A percentile compares a stretch with the other conserved stretches of the same genome.
Evolutionary conservation across 1,284 basidiomycete genomes (phyloP).

Genomic region (Golubevia sp.): DNA sequence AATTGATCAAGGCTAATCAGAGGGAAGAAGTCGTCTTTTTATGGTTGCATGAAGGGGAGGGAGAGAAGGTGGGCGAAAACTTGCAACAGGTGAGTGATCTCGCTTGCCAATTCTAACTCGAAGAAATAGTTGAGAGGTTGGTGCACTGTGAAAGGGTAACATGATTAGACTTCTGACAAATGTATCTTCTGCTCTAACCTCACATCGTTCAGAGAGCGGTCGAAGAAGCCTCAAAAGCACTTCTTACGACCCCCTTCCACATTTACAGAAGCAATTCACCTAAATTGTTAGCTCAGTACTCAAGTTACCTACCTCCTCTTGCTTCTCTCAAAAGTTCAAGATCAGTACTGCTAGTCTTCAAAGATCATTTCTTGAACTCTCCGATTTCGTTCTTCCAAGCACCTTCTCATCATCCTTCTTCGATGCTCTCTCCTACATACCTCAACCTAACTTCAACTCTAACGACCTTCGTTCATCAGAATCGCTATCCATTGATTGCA

Average conservation of each 20-base stretch:
- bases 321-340: neutral
- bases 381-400: conserved; percentile 29
- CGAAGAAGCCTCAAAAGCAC: conserved; percentile 10
- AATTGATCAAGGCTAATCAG: conserved; percentile 18
- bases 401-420: conserved; percentile 6
- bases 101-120: conserved; percentile 9
- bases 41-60: conserved; percentile 24
- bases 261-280: conserved; percentile 31
- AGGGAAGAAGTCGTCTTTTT: conserved; percentile 45
- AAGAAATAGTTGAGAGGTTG: too few relatives aligned
- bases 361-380: conserved; percentile 26
- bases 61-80: conserved; percentile 1
- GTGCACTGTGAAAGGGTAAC: too few relatives aligned
- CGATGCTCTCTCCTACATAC: neutral
- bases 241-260: conserved; percentile 16
- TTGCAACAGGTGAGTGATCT: neutral
- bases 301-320: neutral
- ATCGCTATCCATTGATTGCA: conserved; percentile 34
- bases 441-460: conserved; percentile 7
- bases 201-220: conserved; percentile 12
- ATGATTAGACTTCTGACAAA: too few relatives aligned
- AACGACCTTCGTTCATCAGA: conserved; percentile 26
- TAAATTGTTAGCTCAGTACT: conserved; percentile 28
- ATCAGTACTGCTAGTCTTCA: conserved; percentile 45
- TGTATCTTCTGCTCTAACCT: too few relatives aligned